Percentiles rank a stretch among this genome's conserved stretches.
Evolutionary conservation across 2,329 filamentous ascomycete genomes (phyloP).

Genomic region (Raffaelea albimanens): DNA sequence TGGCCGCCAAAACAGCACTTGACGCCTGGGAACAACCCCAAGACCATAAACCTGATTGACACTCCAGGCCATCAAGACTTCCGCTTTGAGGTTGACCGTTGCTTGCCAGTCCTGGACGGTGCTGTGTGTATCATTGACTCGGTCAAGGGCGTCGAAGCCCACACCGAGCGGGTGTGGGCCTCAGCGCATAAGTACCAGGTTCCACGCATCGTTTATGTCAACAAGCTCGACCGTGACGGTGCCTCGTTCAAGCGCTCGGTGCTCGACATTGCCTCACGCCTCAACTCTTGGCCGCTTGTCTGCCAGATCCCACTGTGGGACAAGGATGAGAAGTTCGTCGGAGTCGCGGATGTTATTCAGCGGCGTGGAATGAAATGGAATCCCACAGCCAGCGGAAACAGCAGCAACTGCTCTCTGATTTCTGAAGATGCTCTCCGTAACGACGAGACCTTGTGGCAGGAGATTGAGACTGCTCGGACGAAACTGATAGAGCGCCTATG

Average conservation of each 20-base stretch:
- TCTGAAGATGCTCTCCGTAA: slow-evolving; percentile 31
- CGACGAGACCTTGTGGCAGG: slow-evolving; percentile 47
- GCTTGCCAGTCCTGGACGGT: slow-evolving; percentile 40
- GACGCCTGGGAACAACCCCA: slow-evolving; percentile 31
- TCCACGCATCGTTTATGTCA: slow-evolving; percentile 71
- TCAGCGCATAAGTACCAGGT: slow-evolving; percentile 82
- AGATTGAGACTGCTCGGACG: slow-evolving; percentile 66
- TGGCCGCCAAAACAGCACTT: slow-evolving; percentile 57
- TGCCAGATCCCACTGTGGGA: slow-evolving; percentile 96
- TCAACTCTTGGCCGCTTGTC: slow-evolving; percentile 78
- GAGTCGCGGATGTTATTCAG: slow-evolving; percentile 75
- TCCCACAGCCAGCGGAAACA: slow-evolving; percentile 26
- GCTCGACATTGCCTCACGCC: slow-evolving; percentile 69
- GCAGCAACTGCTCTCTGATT: slow-evolving; percentile 10
- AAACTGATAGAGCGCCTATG: slow-evolving; percentile 76
- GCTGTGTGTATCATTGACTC: slow-evolving; percentile 26
- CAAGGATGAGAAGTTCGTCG: slow-evolving; percentile 63
- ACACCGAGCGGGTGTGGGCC: slow-evolving; percentile 92
- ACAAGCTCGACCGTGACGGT: slow-evolving; percentile 77
- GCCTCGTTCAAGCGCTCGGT: slow-evolving; percentile 78
- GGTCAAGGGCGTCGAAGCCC: slow-evolving; percentile 65
- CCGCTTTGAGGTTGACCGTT: slow-evolving; percentile 90
- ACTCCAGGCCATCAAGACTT: slow-evolving; percentile 97
- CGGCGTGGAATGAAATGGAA: slow-evolving; percentile 66
- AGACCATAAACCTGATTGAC: slow-evolving; percentile 86